phyloP scores from a whole-genome alignment of 768 basidiomycete genomes.

The Mycena sanguinolenta region DNA sequence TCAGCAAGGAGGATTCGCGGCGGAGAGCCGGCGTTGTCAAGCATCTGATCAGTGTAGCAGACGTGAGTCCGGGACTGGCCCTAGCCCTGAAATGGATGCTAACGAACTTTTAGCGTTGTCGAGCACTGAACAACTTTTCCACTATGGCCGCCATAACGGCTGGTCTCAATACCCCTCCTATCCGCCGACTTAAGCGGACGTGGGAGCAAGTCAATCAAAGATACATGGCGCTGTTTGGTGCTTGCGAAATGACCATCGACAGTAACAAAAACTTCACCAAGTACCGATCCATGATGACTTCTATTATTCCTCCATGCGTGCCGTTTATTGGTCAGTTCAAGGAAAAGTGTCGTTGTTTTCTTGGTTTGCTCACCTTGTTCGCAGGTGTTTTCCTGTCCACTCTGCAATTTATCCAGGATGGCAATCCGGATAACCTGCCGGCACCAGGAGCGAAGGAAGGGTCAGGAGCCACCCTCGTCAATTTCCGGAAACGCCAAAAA shows the following conservation, averaged over 20 bases:
- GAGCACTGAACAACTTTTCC: constrained; percentile 91
- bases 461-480: constrained; percentile 70
- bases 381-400: constrained; percentile 95
- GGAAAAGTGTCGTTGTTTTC: constrained; percentile 3
- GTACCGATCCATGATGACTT: constrained; percentile 87
- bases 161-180: constrained; percentile 93
- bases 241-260: constrained; percentile 92
- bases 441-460: constrained; percentile 18
- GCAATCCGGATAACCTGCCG: constrained; percentile 86
- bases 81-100: constrained; percentile 18
- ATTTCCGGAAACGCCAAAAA: constrained; percentile 96
- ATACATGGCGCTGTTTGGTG: constrained; percentile 77
- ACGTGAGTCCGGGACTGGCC: constrained; percentile 66
- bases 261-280: constrained; percentile 95
- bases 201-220: constrained; percentile 91
- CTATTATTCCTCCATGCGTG: constrained; percentile 92
- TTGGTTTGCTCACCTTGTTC: constrained; percentile 11
- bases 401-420: constrained; percentile 98
- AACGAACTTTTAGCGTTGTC: constrained; percentile 78
- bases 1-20: constrained; percentile 84
- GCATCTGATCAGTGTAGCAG: constrained; percentile 91
- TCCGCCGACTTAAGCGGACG: constrained; percentile 91
- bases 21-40: constrained; percentile 87
- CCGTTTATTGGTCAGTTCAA: constrained; percentile 88
- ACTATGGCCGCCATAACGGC: constrained; percentile 98